Conservation (phyloP, 2,329 filamentous ascomycete species). For the Pochonia chlamydosporia region DNA sequence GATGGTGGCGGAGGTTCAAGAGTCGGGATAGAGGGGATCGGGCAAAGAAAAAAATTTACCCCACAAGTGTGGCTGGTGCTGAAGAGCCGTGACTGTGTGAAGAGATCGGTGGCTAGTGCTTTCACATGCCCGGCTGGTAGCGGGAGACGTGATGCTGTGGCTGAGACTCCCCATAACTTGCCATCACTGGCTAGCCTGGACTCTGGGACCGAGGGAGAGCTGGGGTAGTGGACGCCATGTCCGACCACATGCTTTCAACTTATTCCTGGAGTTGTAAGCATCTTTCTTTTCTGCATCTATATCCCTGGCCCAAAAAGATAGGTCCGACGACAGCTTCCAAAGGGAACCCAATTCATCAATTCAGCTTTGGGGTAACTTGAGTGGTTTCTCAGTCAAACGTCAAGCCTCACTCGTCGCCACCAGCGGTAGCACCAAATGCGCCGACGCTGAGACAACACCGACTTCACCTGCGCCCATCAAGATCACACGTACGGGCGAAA, state of each 20-base stretch:
- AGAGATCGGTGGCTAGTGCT: not conserved
- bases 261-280: not conserved
- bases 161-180: not conserved
- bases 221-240: not conserved
- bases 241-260: slow-evolving; percentile 1
- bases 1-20: not conserved
- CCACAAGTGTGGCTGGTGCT: slow-evolving; percentile 11
- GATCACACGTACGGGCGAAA: not conserved
- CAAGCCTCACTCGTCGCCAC: not conserved
- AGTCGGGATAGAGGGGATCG: not conserved
- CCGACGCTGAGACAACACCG: not conserved
- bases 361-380: not conserved
- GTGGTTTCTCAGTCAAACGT: not conserved
- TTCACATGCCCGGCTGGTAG: slow-evolving; percentile 6
- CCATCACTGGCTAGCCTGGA: slow-evolving; percentile 1
- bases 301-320: not conserved
- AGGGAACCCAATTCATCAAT: not conserved
- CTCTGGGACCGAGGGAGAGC: slow-evolving; percentile 1
- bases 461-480: not conserved
- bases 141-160: slow-evolving; percentile 1
- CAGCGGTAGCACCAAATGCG: not conserved
- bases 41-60: slow-evolving; percentile 8
- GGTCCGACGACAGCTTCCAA: not conserved
- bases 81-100: not conserved
- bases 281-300: not conserved